phyloP scores from a whole-genome alignment of 1,284 basidiomycete genomes.

The Tylopilus orsonianus region DNA sequence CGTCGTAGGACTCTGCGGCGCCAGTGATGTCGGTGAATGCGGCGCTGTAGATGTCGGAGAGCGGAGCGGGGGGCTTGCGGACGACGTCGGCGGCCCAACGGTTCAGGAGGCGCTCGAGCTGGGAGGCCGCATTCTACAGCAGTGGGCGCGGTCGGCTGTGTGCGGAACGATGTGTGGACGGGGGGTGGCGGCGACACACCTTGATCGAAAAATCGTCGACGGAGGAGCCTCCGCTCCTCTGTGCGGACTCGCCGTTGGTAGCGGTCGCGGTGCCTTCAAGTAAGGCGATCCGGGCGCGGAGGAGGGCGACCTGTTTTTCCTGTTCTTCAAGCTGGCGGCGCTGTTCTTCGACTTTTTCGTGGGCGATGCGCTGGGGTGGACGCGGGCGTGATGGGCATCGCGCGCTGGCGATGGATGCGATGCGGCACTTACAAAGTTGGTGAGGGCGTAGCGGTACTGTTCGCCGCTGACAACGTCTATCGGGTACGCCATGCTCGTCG shows the following conservation, averaged over 20 bases:
- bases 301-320: conserved; percentile 72
- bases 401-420: background rate
- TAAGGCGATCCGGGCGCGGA: conserved; percentile 66
- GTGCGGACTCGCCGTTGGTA: no score
- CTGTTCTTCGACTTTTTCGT: conserved; percentile 83
- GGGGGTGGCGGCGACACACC: no score
- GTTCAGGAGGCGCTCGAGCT: conserved; percentile 76
- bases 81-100: conserved; percentile 78
- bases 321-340: conserved; percentile 75
- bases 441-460: conserved; percentile 75
- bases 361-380: conserved; percentile 65
- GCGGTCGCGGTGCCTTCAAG: conserved; percentile 64
- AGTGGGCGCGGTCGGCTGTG: no score
- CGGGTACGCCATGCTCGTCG: conserved; percentile 26
- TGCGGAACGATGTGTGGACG: no score
- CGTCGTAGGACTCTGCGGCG: conserved; percentile 32
- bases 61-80: conserved; percentile 51
- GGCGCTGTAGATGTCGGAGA: conserved; percentile 58
- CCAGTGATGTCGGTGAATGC: conserved; percentile 59
- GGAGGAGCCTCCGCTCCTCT: conserved; percentile 48
- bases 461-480: conserved; percentile 65
- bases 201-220: conserved; percentile 84
- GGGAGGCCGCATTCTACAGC: conserved; percentile 49
- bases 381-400: background rate
- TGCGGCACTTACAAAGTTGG: conserved; percentile 63